phyloP scores from a whole-genome alignment of 805 yeast genomes.

The Myxozyma geophila region DNA sequence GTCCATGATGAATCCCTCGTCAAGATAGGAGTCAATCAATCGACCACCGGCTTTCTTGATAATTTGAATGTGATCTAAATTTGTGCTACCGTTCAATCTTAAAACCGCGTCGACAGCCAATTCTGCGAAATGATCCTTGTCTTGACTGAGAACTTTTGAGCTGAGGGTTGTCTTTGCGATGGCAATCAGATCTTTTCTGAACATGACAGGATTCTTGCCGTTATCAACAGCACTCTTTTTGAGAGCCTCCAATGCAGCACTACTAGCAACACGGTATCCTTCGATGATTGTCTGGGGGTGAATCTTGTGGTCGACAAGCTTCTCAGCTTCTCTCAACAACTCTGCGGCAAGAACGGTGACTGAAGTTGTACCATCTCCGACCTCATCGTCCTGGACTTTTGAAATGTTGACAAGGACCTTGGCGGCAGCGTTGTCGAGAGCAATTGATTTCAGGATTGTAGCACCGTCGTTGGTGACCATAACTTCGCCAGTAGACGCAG shows the following conservation, averaged over 20 bases:
- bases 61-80: conserved; percentile 89
- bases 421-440: conserved; percentile 97
- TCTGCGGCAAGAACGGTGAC: conserved; percentile 95
- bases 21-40: conserved; percentile 86
- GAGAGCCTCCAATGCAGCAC: conserved; percentile 82
- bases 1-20: conserved; percentile 92
- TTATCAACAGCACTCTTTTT: conserved; percentile 77
- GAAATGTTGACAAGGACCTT: conserved; percentile 92
- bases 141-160: conserved; percentile 93
- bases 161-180: conserved; percentile 94
- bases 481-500: conserved; percentile 77
- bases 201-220: conserved; percentile 58
- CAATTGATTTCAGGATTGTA: conserved; percentile 89
- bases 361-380: conserved; percentile 98
- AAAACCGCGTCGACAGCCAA: conserved; percentile 94
- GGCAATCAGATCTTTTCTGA: conserved; percentile 75
- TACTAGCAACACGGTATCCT: conserved; percentile 88
- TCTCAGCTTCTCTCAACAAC: conserved; percentile 91
- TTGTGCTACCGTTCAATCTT: conserved; percentile 82
- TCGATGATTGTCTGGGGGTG: conserved; percentile 98
- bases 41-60: conserved; percentile 94
- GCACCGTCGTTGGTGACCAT: conserved; percentile 98
- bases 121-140: conserved; percentile 83
- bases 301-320: conserved; percentile 85
- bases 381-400: conserved; percentile 96